Percentiles rank a stretch among this genome's conserved stretches.
These are phyloP conservation scores for Coemansia sp. DNA, from an alignment of 192 early-diverging fungal species.

Conservation along the genomic window DNA sequence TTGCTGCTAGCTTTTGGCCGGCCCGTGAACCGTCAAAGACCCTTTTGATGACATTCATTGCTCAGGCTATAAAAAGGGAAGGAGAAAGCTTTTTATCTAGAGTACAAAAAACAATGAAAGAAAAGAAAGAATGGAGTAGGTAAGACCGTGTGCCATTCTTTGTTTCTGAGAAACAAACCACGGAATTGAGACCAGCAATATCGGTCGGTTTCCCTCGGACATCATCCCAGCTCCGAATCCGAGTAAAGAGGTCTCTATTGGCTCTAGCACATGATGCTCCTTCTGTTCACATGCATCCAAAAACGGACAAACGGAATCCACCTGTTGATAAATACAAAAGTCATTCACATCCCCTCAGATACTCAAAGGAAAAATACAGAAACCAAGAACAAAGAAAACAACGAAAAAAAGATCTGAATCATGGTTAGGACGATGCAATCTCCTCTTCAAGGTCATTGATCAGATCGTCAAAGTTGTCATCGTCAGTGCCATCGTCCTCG, in stretches of 20 bases:
- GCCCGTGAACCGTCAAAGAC: conserved; percentile 30
- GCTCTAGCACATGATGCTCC: too few relatives aligned
- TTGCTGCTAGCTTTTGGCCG: conserved; percentile 38
- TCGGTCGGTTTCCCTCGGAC: too few relatives aligned
- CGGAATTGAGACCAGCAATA: too few relatives aligned
- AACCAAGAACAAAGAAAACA: background rate
- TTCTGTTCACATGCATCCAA: too few relatives aligned
- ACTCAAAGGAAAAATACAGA: background rate
- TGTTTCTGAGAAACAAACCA: too few relatives aligned
- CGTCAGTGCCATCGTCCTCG: conserved; percentile 46
- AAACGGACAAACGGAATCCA: too few relatives aligned
- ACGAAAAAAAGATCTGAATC: background rate
- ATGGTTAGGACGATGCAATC: conserved; percentile 27
- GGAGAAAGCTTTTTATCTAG: background rate
- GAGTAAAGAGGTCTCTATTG: too few relatives aligned
- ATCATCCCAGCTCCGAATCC: too few relatives aligned
- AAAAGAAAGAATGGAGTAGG: background rate
- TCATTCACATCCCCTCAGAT: too few relatives aligned
- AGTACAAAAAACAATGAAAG: background rate
- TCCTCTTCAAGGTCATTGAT: conserved; percentile 57
- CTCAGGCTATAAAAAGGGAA: background rate
- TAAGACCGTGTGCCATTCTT: too few relatives aligned
- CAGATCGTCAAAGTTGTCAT: conserved; percentile 54
- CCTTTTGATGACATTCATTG: conserved; percentile 28
- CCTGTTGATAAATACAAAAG: too few relatives aligned